A percentile compares a stretch with the other conserved stretches of the same genome.
Evolutionary conservation across 495 filamentous ascomycete genomes (phyloP).

Genomic region (Pyrenula aspistea): DNA sequence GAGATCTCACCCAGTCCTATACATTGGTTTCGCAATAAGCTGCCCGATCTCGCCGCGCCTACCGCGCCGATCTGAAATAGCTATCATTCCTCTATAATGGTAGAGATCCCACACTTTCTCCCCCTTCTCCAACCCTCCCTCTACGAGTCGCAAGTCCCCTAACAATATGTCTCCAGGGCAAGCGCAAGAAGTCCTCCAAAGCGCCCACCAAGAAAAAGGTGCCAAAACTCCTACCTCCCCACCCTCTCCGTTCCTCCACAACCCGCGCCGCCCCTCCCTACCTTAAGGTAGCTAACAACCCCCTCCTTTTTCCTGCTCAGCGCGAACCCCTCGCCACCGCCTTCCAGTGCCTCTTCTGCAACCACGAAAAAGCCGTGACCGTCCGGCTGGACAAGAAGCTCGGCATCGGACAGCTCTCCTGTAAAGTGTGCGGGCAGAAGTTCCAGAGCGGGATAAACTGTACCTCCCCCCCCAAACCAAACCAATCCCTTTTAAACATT

Average conservation of each 20-base stretch:
- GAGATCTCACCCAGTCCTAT: no score
- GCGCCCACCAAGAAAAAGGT: conserved; percentile 65
- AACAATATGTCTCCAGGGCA: conserved; percentile 47
- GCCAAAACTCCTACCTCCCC: conserved; percentile 1
- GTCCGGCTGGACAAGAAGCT: conserved; percentile 88
- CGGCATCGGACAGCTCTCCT: conserved; percentile 69
- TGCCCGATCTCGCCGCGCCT: no score
- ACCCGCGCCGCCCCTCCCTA: no score
- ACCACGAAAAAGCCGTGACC: conserved; percentile 82
- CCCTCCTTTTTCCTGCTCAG: no score
- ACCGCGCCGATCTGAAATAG: no score
- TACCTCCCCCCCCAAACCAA: conserved; percentile 29
- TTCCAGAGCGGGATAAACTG: conserved; percentile 92
- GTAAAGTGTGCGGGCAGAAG: conserved; percentile 85
- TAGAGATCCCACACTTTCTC: background rate
- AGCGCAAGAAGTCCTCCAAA: conserved; percentile 88
- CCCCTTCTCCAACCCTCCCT: background rate
- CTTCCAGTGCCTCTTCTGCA: conserved; percentile 97
- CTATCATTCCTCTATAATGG: background rate
- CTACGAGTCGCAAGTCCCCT: background rate
- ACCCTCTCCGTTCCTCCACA: conserved; percentile 1
- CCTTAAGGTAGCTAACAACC: conserved; percentile 2
- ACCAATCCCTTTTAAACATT: background rate
- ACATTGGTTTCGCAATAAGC: no score
- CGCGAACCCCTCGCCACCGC: conserved; percentile 74